A percentile compares a stretch with the other conserved stretches of the same genome.
phyloP scores from a whole-genome alignment of 768 basidiomycete species.

The Xerocomus brunneocitrinus region DNA sequence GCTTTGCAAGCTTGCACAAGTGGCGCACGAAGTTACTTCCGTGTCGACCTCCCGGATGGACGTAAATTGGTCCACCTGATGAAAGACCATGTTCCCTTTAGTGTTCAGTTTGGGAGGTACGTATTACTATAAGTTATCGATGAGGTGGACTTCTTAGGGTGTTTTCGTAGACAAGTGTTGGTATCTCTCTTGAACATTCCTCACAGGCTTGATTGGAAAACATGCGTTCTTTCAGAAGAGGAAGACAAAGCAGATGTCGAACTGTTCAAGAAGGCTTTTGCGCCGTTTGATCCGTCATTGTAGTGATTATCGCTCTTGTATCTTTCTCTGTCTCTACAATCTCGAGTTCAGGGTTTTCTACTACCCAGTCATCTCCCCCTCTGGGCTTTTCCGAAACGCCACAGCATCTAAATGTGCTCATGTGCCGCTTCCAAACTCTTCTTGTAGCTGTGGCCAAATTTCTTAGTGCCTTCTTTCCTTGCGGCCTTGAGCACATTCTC shows the following conservation, averaged over 20 bases:
- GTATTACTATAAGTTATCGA: background rate
- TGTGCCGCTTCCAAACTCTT: constrained; percentile 44
- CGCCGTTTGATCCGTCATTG: constrained; percentile 57
- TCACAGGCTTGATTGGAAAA: constrained; percentile 89
- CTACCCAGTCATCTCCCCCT: background rate
- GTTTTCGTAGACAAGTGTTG: constrained; percentile 63
- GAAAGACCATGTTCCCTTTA: constrained; percentile 72
- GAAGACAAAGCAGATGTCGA: constrained; percentile 83
- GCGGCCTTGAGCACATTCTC: constrained; percentile 70
- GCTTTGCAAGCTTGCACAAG: constrained; percentile 50
- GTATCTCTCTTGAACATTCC: constrained; percentile 71
- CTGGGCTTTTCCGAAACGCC: no score
- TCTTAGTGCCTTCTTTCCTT: constrained; percentile 52
- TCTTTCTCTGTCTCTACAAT: background rate
- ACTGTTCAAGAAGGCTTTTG: constrained; percentile 81
- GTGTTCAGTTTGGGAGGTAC: constrained; percentile 92
- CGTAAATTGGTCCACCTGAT: constrained; percentile 82
- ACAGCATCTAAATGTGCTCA: constrained; percentile 19
- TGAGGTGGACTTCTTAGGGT: background rate
- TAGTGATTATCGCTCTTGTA: constrained; percentile 13
- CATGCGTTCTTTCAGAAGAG: constrained; percentile 74
- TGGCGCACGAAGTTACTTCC: constrained; percentile 74
- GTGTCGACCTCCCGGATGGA: constrained; percentile 85
- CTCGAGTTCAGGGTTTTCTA: background rate
- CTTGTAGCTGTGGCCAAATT: constrained; percentile 70